phyloP scores from a whole-genome alignment of 805 yeast species.

The Lachancea dasiensis region DNA sequence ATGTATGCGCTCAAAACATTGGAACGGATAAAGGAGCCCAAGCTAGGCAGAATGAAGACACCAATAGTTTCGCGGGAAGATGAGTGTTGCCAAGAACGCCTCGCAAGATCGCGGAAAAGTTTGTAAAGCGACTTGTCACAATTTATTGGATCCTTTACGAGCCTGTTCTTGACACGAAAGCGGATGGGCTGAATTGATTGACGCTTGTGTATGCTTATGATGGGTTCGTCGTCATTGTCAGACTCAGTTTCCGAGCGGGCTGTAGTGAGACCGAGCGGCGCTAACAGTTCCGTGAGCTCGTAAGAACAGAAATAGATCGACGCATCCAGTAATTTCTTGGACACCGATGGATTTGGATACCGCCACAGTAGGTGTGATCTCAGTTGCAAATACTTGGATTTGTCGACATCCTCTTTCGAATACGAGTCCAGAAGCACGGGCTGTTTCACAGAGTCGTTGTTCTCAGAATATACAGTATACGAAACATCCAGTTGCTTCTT shows the following conservation, averaged over 20 bases:
- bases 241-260: slow-evolving; percentile 13
- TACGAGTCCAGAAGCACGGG: slow-evolving; percentile 61
- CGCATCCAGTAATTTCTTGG: slow-evolving; percentile 69
- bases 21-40: slow-evolving; percentile 65
- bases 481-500: slow-evolving; percentile 47
- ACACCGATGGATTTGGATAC: slow-evolving; percentile 69
- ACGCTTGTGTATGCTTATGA: slow-evolving; percentile 11
- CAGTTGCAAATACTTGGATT: slow-evolving; percentile 63
- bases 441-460: slow-evolving; percentile 33
- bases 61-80: slow-evolving; percentile 54
- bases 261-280: slow-evolving; percentile 17
- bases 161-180: slow-evolving; percentile 27
- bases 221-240: slow-evolving; percentile 16
- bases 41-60: slow-evolving; percentile 62
- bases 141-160: slow-evolving; percentile 25
- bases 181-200: slow-evolving; percentile 26
- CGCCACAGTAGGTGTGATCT: slow-evolving; percentile 90
- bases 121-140: slow-evolving; percentile 50
- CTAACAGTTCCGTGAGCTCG: slow-evolving; percentile 47
- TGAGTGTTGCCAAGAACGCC: slow-evolving; percentile 87
- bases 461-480: slow-evolving; percentile 59
- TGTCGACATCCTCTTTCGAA: slow-evolving; percentile 60
- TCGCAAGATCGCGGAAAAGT: slow-evolving; percentile 77
- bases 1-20: slow-evolving; percentile 75
- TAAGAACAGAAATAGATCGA: slow-evolving; percentile 61